phyloP scores from a whole-genome alignment of 768 basidiomycete species.

The Glaciozyma martinii region DNA sequence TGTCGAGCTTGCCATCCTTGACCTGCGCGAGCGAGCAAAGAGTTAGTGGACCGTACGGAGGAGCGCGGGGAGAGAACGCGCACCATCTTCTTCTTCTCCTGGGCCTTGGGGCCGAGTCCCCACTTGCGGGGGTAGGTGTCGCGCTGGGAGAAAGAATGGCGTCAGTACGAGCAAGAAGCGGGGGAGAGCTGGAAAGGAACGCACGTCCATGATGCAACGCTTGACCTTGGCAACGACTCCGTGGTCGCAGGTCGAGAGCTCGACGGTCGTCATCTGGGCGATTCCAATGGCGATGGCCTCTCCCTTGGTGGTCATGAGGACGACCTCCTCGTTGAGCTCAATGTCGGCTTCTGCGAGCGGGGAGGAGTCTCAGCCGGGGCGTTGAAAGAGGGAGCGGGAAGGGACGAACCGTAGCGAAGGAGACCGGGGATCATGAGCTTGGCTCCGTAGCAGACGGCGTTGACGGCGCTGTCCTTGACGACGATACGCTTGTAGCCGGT shows the following conservation, averaged over 20 bases:
- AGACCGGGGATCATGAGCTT: slow-evolving; percentile 99
- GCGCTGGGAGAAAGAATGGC: slow-evolving; percentile 41
- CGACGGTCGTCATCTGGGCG: slow-evolving; percentile 90
- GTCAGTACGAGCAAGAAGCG: neutral
- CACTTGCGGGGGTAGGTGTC: slow-evolving; percentile 96
- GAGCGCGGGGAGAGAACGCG: neutral
- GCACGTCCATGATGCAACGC: slow-evolving; percentile 88
- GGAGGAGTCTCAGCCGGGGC: neutral
- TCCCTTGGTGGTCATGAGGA: slow-evolving; percentile 98
- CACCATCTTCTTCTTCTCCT: slow-evolving; percentile 87
- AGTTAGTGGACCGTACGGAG: neutral
- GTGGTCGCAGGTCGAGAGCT: slow-evolving; percentile 94
- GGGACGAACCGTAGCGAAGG: slow-evolving; percentile 63
- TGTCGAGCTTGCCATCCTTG: slow-evolving; percentile 94
- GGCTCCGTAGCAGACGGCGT: slow-evolving; percentile 97
- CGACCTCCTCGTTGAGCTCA: slow-evolving; percentile 86
- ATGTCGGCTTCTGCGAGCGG: slow-evolving; percentile 61
- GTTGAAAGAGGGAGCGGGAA: neutral
- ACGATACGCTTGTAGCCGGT: slow-evolving; percentile 97
- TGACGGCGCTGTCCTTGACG: slow-evolving; percentile 97
- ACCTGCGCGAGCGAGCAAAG: slow-evolving; percentile 46
- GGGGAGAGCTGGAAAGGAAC: neutral
- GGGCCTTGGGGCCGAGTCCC: slow-evolving; percentile 98
- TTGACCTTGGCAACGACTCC: slow-evolving; percentile 99
- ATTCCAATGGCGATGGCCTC: slow-evolving; percentile 37